phyloP scores from a whole-genome alignment of 2,329 filamentous ascomycete genomes.

The Pyricularia pennisetigena region DNA sequence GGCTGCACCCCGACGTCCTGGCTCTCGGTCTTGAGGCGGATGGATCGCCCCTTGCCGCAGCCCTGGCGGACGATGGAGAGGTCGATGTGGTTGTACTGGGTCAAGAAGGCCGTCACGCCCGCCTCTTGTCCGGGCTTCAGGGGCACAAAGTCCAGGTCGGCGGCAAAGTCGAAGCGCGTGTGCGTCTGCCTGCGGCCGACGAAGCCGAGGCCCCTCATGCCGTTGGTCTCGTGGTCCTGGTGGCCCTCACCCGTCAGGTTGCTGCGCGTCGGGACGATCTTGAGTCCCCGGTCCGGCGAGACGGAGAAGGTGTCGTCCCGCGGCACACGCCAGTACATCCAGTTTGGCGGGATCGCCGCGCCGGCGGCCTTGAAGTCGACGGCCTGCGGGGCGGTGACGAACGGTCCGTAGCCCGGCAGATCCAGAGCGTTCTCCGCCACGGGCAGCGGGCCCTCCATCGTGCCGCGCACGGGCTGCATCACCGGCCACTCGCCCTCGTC shows the following conservation, averaged over 20 bases:
- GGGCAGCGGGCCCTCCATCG: slow-evolving; percentile 31
- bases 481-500: slow-evolving; percentile 34
- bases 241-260: slow-evolving; percentile 16
- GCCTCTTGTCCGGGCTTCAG: slow-evolving; percentile 18
- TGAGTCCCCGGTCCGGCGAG: slow-evolving; percentile 15
- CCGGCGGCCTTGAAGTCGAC: slow-evolving; percentile 28
- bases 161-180: slow-evolving; percentile 20
- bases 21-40: slow-evolving; percentile 2
- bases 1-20: slow-evolving; percentile 16
- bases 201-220: slow-evolving; percentile 17
- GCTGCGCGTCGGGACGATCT: slow-evolving; percentile 16
- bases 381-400: slow-evolving; percentile 29
- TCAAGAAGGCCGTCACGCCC: slow-evolving; percentile 22
- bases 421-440: slow-evolving; percentile 20
- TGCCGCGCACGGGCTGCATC: slow-evolving; percentile 28
- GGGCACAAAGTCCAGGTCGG: slow-evolving; percentile 19
- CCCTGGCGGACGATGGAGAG: slow-evolving; percentile 17
- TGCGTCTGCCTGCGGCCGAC: slow-evolving; percentile 21
- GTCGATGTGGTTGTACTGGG: slow-evolving; percentile 21
- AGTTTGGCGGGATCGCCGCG: slow-evolving; percentile 15
- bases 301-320: slow-evolving; percentile 14
- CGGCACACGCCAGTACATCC: slow-evolving; percentile 23
- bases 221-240: slow-evolving; percentile 11
- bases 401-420: slow-evolving; percentile 29
- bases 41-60: background rate